A percentile compares a stretch with the other conserved stretches of the same genome.
These are phyloP conservation scores for Nigrospora oryzae DNA, from an alignment of 2,329 filamentous ascomycete genomes.

Conservation along the genomic window DNA sequence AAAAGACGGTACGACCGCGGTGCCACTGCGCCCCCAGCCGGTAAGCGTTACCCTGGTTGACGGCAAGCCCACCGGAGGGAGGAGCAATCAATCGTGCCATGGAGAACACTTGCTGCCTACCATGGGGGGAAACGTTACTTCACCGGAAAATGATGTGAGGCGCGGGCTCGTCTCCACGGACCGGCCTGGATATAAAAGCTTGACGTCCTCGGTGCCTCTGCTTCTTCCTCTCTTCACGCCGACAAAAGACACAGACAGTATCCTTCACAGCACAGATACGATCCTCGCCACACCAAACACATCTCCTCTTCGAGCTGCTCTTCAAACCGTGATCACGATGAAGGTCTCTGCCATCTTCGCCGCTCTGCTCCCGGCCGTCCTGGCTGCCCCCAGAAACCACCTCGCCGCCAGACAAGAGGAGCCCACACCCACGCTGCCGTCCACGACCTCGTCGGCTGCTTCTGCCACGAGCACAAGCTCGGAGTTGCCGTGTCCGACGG, in stretches of 20 bases:
- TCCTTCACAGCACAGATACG: neutral
- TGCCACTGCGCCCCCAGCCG: too few relatives aligned
- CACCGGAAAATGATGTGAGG: too few relatives aligned
- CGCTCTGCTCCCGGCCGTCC: neutral
- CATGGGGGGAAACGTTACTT: too few relatives aligned
- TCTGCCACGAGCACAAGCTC: neutral
- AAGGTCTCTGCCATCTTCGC: conserved; percentile 1
- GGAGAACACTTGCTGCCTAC: too few relatives aligned
- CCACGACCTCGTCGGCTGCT: neutral
- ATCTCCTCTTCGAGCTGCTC: neutral
- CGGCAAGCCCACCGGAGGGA: too few relatives aligned
- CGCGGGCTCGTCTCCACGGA: neutral
- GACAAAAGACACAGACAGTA: neutral
- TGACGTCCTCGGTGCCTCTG: neutral
- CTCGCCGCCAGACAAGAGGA: neutral
- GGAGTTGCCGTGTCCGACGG: conserved; percentile 1
- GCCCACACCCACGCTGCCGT: neutral
- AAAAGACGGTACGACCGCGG: too few relatives aligned
- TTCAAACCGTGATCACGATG: neutral
- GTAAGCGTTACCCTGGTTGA: too few relatives aligned
- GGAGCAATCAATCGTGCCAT: too few relatives aligned
- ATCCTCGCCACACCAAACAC: neutral
- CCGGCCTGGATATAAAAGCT: neutral
- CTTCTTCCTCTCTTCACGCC: neutral
- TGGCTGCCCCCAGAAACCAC: neutral